Evolutionary conservation across 2,329 filamentous ascomycete genomes (phyloP), one percentile per base, ranked within the genome.

Genomic region (Fusarium sp.): DNA sequence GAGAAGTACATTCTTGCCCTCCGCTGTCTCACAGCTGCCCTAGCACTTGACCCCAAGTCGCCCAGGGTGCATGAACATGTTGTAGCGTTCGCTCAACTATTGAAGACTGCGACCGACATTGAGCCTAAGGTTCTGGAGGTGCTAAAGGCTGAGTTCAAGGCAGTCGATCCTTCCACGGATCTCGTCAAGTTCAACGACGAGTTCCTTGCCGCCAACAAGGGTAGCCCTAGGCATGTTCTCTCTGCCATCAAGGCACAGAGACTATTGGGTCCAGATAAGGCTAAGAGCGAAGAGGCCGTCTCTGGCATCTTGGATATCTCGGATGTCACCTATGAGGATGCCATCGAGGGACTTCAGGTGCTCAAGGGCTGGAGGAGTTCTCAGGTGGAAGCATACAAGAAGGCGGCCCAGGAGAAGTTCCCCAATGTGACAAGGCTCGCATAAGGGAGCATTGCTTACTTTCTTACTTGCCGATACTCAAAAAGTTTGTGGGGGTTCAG

Each of bases 1-100:
- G 95, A 90, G 79, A 98, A 98, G 85, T 94, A 93, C 78, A 84
- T 97, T 45, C 91, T 97, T 68, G 95, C 96, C 1, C 87, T 98
- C 65, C 93, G 94, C 78, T 97, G 94, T 81, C 88, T 98, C 58
- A 89, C 93, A 53, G 91, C 93, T n/a, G 91, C 94, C 31, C 84
- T 90, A 61, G 85, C 87, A 5, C 85, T 98, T 38, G 91, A 96
- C 70, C 81, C 90, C 5, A 85, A 90, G 49, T 87, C 94, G 77
- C 88, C 93, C 15, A 90, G 87, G 71, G 87, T 95, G n/a, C 91
- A 95, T 79, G 90, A 94, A 77, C 93, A 96, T 80, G 86, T 88
- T 35, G 84, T 92, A 46, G 88, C 90, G 63, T 92, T 98, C 83
- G 90, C 89, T 70, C 86, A 90, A 74, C 85, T 88, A 38, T 81